Base-by-base conservation (phyloP, 164 flowering plant species). In the Magnolia changhungtana region DNA sequence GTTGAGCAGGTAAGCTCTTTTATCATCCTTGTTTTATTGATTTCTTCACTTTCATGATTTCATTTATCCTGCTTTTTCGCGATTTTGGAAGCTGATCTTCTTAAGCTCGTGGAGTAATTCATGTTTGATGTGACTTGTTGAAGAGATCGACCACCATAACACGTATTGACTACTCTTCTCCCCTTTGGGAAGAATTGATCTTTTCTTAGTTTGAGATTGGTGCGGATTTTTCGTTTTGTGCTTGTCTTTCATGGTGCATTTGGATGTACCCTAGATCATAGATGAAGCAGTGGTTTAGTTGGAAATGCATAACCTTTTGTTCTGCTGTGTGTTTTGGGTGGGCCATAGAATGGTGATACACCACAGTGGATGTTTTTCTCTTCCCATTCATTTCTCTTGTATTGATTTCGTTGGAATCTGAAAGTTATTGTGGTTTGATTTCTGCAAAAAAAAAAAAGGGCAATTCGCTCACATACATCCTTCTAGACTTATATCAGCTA, bases 1-100 rank as follows among this genome's bases (percentile, higher is more conserved):
- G 29, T 65, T 70, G 6, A 65, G 27, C 75, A 51, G 71, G 50
- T 66, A 71, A 24, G 50, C 74, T 45, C 58, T 72, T 24, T 27
- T 8, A 45, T 24, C 31, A 4, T 50, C 65, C 59, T 52, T 68
- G 49, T 50, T 45, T 64, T 63, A 5, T 37, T 27, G 9, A 68
- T 52, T 11, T 70, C 27, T 55, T 37, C 45, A 5, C 45, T 59
- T 70, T 65, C 29, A 23, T 74, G 67, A 19, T 14, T 64, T 75
- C 16, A 7, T 8, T 72, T 67, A 8, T 11, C 5, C 45, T 27
- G 19, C 21, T 27, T 11, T 27, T 14, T 63, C 23, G 67, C 20
- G 16, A 11, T 55, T 9, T 55, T 55, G 61, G 61, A 16, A 11
- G 61, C 16, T 55, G 61, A 55, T 16, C 4, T 55, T 55, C 61